A percentile compares a stretch with the other conserved stretches of the same genome.
phyloP scores from a whole-genome alignment of 345 rosid species.

The Linum usitatissimum region DNA sequence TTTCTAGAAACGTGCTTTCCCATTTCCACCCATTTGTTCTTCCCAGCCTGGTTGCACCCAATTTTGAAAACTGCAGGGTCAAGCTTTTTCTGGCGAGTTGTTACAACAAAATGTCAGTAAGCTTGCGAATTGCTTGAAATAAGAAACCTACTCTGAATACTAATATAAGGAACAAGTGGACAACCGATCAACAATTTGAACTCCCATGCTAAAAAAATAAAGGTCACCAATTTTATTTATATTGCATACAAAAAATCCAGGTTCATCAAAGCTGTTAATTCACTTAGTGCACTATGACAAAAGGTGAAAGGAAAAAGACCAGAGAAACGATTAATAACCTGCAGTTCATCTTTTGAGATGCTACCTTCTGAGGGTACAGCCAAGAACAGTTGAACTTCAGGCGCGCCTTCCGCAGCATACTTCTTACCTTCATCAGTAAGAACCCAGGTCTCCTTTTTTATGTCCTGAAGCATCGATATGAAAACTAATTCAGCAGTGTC shows the following conservation, averaged over 20 bases:
- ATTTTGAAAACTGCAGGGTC: conserved; percentile 54
- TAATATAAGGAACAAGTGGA: too few species aligned
- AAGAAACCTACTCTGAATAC: too few species aligned
- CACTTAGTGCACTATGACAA: background rate
- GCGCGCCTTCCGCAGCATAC: conserved; percentile 67
- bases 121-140: background rate
- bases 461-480: conserved; percentile 31
- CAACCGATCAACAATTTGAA: background rate
- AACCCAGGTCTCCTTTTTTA: conserved; percentile 60
- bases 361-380: conserved; percentile 60
- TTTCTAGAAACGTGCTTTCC: conserved; percentile 81
- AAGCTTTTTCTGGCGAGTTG: conserved; percentile 40
- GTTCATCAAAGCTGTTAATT: background rate
- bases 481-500: background rate
- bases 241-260: background rate
- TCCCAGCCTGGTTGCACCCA: conserved; percentile 68
- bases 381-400: conserved; percentile 70
- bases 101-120: background rate
- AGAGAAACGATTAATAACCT: conserved; percentile 27
- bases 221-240: background rate
- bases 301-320: too few species aligned
- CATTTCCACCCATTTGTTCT: conserved; percentile 84
- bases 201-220: background rate
- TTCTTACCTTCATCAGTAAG: conserved; percentile 75
- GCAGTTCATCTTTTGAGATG: conserved; percentile 58